Percentiles rank a stretch among this genome's conserved stretches.
These are phyloP conservation scores for Boechera divaricarpa DNA, from an alignment of 345 rosid species.

Conservation along the genomic window DNA sequence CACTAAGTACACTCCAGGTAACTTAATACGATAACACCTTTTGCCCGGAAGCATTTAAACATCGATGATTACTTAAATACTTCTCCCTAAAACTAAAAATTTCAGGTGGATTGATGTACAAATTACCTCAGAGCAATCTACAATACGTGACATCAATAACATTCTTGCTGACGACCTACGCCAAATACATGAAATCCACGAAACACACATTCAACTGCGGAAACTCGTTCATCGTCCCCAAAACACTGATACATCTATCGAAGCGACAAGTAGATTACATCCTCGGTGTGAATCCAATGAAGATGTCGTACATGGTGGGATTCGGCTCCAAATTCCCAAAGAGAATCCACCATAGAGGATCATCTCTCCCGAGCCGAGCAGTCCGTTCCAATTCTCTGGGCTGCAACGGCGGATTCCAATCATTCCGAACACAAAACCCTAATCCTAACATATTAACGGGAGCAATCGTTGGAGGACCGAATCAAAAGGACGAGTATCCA, in stretches of 20 bases:
- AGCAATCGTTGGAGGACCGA: slow-evolving; percentile 84
- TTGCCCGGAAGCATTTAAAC: background rate
- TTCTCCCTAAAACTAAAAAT: background rate
- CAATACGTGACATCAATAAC: slow-evolving; percentile 87
- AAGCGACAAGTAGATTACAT: slow-evolving; percentile 85
- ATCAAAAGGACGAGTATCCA: slow-evolving; percentile 56
- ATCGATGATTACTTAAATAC: background rate
- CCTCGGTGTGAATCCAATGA: slow-evolving; percentile 76
- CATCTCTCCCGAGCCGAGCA: slow-evolving; percentile 64
- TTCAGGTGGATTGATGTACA: slow-evolving; percentile 83
- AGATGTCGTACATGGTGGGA: slow-evolving; percentile 90
- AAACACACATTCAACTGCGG: slow-evolving; percentile 73
- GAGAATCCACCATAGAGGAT: slow-evolving; percentile 78
- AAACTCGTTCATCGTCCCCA: slow-evolving; percentile 56
- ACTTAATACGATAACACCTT: background rate
- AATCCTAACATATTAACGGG: slow-evolving; percentile 73
- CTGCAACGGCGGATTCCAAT: slow-evolving; percentile 61
- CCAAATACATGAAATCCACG: slow-evolving; percentile 70
- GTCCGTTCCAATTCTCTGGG: slow-evolving; percentile 49
- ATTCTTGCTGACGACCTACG: slow-evolving; percentile 78
- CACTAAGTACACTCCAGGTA: slow-evolving; percentile 84
- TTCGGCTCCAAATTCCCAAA: slow-evolving; percentile 65
- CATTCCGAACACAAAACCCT: slow-evolving; percentile 46
- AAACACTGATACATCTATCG: slow-evolving; percentile 56
- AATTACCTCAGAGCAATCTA: slow-evolving; percentile 72